Evolutionary conservation across 345 rosid genomes (phyloP).

Genomic region (Conringia planisiliqua): DNA sequence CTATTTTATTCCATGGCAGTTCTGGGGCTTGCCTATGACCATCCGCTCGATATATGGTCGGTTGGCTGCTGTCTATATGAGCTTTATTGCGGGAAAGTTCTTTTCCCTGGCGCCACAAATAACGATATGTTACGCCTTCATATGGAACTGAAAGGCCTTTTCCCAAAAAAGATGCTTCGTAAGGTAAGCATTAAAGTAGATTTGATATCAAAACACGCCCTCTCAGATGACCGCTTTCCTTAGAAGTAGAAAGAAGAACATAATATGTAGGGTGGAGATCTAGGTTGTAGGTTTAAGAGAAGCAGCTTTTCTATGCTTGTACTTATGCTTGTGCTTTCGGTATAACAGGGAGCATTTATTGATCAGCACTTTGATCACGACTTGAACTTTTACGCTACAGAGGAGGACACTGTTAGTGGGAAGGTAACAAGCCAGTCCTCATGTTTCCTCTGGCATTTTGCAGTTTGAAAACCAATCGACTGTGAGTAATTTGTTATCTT

Average conservation of each 20-base stretch:
- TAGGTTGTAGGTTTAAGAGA: constrained; percentile 4
- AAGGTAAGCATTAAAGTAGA: constrained; percentile 47
- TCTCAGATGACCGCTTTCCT: not conserved
- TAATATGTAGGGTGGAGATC: not conserved
- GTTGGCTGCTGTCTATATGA: constrained; percentile 98
- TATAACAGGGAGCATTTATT: constrained; percentile 78
- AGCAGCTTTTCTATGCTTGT: not conserved
- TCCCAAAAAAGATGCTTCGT: constrained; percentile 97
- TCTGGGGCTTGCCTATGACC: constrained; percentile 97
- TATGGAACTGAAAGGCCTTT: constrained; percentile 94
- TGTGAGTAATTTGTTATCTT: constrained; percentile 13
- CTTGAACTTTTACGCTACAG: constrained; percentile 78
- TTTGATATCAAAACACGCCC: not conserved
- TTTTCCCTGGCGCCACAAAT: constrained; percentile 90
- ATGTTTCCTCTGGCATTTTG: not conserved
- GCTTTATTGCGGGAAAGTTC: constrained; percentile 95
- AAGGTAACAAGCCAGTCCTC: constrained; percentile 49
- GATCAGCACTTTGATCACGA: constrained; percentile 93
- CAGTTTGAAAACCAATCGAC: not conserved
- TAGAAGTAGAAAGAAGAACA: not conserved
- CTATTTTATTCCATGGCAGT: constrained; percentile 50
- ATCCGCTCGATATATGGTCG: constrained; percentile 98
- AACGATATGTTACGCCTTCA: constrained; percentile 99
- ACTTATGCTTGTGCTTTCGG: not conserved
- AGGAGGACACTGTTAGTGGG: constrained; percentile 88